phyloP scores from a whole-genome alignment of 108 stramenopile species.

The Nitzschia inconspicua region DNA sequence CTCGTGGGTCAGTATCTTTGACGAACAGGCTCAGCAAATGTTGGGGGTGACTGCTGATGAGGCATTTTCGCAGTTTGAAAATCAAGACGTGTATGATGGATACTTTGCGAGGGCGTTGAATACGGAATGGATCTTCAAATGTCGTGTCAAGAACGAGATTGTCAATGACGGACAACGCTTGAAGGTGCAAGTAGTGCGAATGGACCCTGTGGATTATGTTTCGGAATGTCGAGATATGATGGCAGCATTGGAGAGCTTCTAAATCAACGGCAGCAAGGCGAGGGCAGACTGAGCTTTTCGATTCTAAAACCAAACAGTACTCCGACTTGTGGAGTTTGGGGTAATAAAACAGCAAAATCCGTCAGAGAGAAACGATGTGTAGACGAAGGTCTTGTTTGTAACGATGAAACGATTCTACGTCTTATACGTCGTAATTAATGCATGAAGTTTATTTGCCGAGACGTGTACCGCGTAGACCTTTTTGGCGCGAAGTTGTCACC shows the following conservation, averaged over 20 bases:
- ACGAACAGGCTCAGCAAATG: slow-evolving; percentile 79
- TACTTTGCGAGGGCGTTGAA: slow-evolving; percentile 68
- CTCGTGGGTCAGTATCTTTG: slow-evolving; percentile 90
- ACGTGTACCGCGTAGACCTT: too few relatives aligned
- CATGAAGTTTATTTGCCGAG: too few relatives aligned
- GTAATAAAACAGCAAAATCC: too few relatives aligned
- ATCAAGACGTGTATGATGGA: slow-evolving; percentile 68
- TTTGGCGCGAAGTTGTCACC: too few relatives aligned
- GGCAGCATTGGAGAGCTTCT: slow-evolving; percentile 56
- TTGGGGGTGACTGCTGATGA: slow-evolving; percentile 86
- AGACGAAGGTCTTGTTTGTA: too few relatives aligned
- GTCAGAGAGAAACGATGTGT: too few relatives aligned
- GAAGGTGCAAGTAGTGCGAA: slow-evolving; percentile 71
- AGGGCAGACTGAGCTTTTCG: too few relatives aligned
- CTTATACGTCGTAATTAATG: too few relatives aligned
- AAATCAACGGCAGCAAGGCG: not conserved
- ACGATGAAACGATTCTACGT: too few relatives aligned
- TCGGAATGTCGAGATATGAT: slow-evolving; percentile 78
- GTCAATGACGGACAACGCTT: slow-evolving; percentile 87
- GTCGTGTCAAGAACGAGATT: slow-evolving; percentile 90
- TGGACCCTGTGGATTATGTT: slow-evolving; percentile 81
- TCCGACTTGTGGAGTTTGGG: too few relatives aligned
- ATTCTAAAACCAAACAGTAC: too few relatives aligned
- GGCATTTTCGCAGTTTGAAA: slow-evolving; percentile 32
- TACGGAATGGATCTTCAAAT: slow-evolving; percentile 86